Evolutionary conservation across 768 basidiomycete genomes (phyloP).

Genomic region (Botryobasidium botryosum): DNA sequence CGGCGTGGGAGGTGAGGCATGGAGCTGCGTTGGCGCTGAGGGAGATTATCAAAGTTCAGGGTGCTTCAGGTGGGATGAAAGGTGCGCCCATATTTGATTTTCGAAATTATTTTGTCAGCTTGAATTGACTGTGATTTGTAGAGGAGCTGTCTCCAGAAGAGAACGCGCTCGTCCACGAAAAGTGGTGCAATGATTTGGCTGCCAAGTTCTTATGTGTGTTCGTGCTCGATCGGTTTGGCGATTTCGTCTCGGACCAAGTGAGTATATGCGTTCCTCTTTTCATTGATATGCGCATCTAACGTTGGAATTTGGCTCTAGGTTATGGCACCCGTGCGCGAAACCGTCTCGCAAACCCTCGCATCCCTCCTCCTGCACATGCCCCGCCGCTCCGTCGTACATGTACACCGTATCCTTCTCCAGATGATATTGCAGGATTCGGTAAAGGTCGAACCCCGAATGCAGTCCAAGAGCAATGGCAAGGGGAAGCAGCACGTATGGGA

Average conservation of each 20-base stretch:
- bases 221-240: conserved; percentile 92
- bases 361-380: conserved; percentile 82
- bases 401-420: conserved; percentile 67
- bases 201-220: conserved; percentile 78
- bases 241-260: conserved; percentile 87
- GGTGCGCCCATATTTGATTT: conserved; percentile 25
- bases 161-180: conserved; percentile 55
- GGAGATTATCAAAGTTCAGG: conserved; percentile 74
- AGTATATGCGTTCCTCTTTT: conserved; percentile 4
- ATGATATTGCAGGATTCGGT: conserved; percentile 44
- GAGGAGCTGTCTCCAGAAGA: conserved; percentile 35
- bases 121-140: conserved; percentile 14
- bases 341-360: conserved; percentile 85
- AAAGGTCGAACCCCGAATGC: neutral
- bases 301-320: conserved; percentile 27
- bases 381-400: conserved; percentile 53
- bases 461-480: conserved; percentile 9
- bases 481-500: conserved; percentile 53
- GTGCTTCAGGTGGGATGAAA: conserved; percentile 65
- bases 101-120: neutral
- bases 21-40: conserved; percentile 84
- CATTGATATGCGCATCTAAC: conserved; percentile 1
- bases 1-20: conserved; percentile 86
- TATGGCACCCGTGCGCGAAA: conserved; percentile 92
- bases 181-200: conserved; percentile 81